Percentiles rank a stretch among this genome's conserved stretches.
These are phyloP conservation scores for Breynia disticha DNA, from an alignment of 441 rosid species.

Conservation along the genomic window DNA sequence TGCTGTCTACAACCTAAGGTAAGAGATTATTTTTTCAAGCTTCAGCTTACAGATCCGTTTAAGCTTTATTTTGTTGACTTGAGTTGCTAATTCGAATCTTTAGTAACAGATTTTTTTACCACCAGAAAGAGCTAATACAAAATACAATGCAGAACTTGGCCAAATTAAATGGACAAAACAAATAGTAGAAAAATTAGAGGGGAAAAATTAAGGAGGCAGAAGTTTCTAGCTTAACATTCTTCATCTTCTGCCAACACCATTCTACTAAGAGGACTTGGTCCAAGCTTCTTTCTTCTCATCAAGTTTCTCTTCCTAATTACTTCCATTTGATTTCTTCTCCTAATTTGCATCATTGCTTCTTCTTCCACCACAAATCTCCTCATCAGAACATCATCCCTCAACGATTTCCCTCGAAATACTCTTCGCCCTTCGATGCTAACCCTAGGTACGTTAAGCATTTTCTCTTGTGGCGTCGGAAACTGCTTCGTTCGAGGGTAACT, in stretches of 20 bases:
- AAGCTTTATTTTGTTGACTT: no score
- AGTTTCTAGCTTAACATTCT: not conserved
- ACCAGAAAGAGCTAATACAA: slow-evolving; percentile 4
- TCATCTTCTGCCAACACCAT: slow-evolving; percentile 51
- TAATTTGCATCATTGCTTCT: slow-evolving; percentile 80
- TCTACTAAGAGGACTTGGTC: slow-evolving; percentile 80
- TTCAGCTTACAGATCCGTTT: no score
- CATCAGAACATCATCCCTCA: slow-evolving; percentile 81
- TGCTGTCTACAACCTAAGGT: no score
- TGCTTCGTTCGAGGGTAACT: slow-evolving; percentile 74
- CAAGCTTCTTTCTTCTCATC: slow-evolving; percentile 70
- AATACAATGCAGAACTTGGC: slow-evolving; percentile 7
- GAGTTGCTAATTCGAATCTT: no score
- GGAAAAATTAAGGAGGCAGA: slow-evolving; percentile 1
- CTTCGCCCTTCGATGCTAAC: slow-evolving; percentile 56
- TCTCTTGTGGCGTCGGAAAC: slow-evolving; percentile 25
- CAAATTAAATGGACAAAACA: slow-evolving; percentile 9
- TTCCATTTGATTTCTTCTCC: slow-evolving; percentile 75
- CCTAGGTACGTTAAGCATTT: slow-evolving; percentile 24
- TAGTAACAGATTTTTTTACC: not conserved
- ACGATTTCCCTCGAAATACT: slow-evolving; percentile 77
- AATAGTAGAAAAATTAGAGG: slow-evolving; percentile 1
- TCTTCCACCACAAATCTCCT: slow-evolving; percentile 89
- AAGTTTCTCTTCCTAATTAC: slow-evolving; percentile 57
- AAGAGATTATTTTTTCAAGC: no score